Base-by-base conservation (phyloP, 129 eudicot genomes). In the Pseudognaphalium luteoalbum region DNA sequence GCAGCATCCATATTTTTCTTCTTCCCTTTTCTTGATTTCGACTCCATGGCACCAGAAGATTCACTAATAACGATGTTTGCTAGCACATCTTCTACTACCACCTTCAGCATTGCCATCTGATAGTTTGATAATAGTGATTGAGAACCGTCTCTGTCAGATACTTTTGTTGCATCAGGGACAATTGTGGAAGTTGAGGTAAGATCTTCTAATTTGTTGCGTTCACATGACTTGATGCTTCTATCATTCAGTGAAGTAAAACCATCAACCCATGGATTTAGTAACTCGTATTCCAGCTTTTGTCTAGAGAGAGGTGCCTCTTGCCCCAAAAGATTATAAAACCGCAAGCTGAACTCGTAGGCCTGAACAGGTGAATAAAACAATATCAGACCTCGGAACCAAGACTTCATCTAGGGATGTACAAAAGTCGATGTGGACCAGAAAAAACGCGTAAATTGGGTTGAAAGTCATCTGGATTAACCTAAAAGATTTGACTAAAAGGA, bases 261-360 rank as follows among this genome's bases (percentile, higher is more conserved):
- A 54, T 87, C 86, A 57, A 83, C 66, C 90, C 97, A 89, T 42
- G 99, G 97, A 80, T 83, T 83, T 12, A 86, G 73, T 19, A 94
- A 77, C 84, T 91, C 99, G 19, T 66, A 33, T 63, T 91, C 99
- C 71, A 94, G 85, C 17, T 89, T 90, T 37, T 89, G 88, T 69
- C 89, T 82, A 7, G 87, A 73, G 35, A 86, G 80, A 42, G 88
- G 83, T 58, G 75, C 69, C 80, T 83, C 87, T 72, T 87, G 83
- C 61, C 89, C 91, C 72, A 94, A 67, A 57, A 89, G 82, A 50
- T 87, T 90, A 71, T 83, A 81, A 86, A 94, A 94, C 69, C 94
- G 93, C 81, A 75, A 81, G 22, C 72, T 83, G 80, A 86, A 81
- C 77, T 94, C 97, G 87, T 94, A 87, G 15, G 70, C 97, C 99